phyloP scores from a whole-genome alignment of 2,329 filamentous ascomycete species.

The Chaetomiaceae sp. region DNA sequence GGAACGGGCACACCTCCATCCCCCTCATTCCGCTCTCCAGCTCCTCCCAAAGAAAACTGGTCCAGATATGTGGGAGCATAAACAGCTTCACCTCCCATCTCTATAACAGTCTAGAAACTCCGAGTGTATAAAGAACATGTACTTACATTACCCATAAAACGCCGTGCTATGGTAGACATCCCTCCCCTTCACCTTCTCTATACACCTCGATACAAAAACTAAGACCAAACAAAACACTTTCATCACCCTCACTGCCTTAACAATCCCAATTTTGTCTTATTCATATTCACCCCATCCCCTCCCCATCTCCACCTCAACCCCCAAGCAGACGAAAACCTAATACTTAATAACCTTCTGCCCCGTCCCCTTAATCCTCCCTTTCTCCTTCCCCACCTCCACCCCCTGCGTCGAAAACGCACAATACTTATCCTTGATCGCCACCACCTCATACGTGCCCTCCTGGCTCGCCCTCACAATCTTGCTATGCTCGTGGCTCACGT shows the following conservation, averaged over 20 bases:
- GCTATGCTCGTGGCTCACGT: slow-evolving; percentile 73
- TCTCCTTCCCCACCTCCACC: slow-evolving; percentile 6
- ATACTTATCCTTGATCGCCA: slow-evolving; percentile 89
- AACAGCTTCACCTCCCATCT: too few species aligned
- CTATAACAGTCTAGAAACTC: too few species aligned
- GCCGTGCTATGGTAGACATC: slow-evolving; percentile 12
- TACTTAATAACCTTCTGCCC: slow-evolving; percentile 22
- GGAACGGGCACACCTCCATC: too few species aligned
- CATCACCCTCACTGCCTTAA: too few species aligned
- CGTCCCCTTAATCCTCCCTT: slow-evolving; percentile 18
- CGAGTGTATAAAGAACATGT: background rate
- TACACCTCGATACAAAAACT: slow-evolving; percentile 2
- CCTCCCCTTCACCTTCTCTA: background rate
- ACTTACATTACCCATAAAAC: slow-evolving; percentile 9
- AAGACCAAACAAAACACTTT: background rate
- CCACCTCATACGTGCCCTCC: slow-evolving; percentile 96
- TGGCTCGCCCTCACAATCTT: slow-evolving; percentile 82
- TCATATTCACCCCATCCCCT: background rate
- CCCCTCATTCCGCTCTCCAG: too few species aligned
- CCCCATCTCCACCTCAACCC: background rate
- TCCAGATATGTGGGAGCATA: too few species aligned
- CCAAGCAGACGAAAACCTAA: background rate
- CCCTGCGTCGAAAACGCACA: slow-evolving; percentile 77
- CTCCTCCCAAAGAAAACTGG: too few species aligned
- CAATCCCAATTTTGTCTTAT: background rate